phyloP scores from a whole-genome alignment of 192 early-diverging fungal genomes.

The Entomortierella beljakovae region DNA sequence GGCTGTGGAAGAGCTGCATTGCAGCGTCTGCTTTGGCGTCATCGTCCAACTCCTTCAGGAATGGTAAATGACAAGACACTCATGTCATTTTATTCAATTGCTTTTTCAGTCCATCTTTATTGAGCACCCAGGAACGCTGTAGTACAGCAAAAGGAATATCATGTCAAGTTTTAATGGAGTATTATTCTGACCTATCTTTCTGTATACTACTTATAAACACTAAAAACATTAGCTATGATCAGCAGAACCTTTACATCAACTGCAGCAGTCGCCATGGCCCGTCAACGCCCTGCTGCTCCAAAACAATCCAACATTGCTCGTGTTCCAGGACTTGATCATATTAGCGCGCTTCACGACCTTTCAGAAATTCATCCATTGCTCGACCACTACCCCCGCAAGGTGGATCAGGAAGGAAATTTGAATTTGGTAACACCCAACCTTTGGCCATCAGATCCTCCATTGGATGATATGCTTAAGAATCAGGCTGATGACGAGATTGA shows the following conservation, averaged over 20 bases:
- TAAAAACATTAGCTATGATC: slow-evolving; percentile 14
- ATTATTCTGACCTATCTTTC: too few species aligned
- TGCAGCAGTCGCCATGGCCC: slow-evolving; percentile 37
- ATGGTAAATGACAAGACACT: slow-evolving; percentile 28
- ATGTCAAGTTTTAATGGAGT: not conserved
- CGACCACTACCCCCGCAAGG: slow-evolving; percentile 49
- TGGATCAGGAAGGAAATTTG: slow-evolving; percentile 26
- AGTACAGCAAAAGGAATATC: not conserved
- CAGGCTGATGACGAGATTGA: slow-evolving; percentile 50
- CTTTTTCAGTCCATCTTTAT: not conserved
- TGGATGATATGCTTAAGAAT: slow-evolving; percentile 51
- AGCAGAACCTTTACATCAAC: slow-evolving; percentile 32
- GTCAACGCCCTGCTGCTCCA: slow-evolving; percentile 27
- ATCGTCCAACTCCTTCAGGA: slow-evolving; percentile 11
- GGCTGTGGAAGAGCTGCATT: slow-evolving; percentile 51
- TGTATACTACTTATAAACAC: not conserved
- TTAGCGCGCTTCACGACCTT: slow-evolving; percentile 35
- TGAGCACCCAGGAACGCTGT: not conserved
- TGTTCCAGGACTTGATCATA: slow-evolving; percentile 24
- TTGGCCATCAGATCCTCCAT: slow-evolving; percentile 40
- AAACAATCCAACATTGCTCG: slow-evolving; percentile 13
- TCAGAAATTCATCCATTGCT: slow-evolving; percentile 48
- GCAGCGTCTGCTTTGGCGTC: slow-evolving; percentile 26
- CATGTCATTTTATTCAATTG: not conserved
- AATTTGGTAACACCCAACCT: slow-evolving; percentile 24